Base-by-base conservation (phyloP, 768 basidiomycete genomes). In the Flagelloscypha sp. region DNA sequence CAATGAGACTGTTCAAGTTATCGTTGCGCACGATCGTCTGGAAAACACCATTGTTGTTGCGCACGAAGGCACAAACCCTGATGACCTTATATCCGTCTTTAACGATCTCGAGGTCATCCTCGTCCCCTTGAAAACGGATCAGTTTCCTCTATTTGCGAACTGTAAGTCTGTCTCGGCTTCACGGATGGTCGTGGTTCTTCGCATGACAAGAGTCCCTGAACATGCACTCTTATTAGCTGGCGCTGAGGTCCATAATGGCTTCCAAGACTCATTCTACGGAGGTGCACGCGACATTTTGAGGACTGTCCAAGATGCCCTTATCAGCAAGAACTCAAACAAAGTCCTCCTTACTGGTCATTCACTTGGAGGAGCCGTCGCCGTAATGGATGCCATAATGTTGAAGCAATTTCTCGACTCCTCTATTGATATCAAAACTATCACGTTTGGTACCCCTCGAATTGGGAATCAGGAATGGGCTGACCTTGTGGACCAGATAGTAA, bases 361-460 rank as follows among this genome's bases (percentile, higher is more conserved):
- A 24, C 56, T 65, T 12, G 67, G 62, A n/a, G n/a, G n/a, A n/a
- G 68, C 68, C 3, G 53, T 72, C 25, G 63, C 68, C n/a, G 54
- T 57, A 21, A 56, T 72, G 40, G 68, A 69, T 43, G 62, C 61
- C 10, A 48, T 63, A 27, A 54, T 65, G 50, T 54, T 72, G 30
- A 54, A 51, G 21, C 48, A 54, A 41, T 40, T 53, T n/a, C 58
- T 70, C 24, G 53, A 54, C 29, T 33, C 58, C 8, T 55, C 54
- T 20, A 44, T 63, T 13, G 12, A 43, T 4, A 44, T 70, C 38
- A 55, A 43, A 3, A 56, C 62, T 1, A 55, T 56, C 10, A 54
- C 58, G 19, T 68, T 62, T 35, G 66, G 66, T n/a, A 54, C 65
- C 16, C 70, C 68, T 1, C 55, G 68, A 9, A 60, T 59, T 21